phyloP scores from a whole-genome alignment of 495 filamentous ascomycete species.

The Penicillium chermesinum region DNA sequence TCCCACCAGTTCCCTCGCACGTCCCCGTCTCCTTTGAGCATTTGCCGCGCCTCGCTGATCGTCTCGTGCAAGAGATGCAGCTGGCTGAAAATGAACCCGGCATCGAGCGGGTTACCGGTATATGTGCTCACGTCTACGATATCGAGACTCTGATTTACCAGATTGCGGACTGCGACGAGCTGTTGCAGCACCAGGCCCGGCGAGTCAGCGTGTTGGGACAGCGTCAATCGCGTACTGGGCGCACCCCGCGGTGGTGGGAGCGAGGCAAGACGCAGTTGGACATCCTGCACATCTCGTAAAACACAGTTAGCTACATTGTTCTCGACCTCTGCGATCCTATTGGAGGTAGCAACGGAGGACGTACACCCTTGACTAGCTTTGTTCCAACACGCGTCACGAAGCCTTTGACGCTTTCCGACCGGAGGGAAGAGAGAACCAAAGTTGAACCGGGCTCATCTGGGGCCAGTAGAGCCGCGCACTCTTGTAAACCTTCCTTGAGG shows the following conservation, averaged over 20 bases:
- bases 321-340: no score
- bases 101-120: slow-evolving; percentile 53
- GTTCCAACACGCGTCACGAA: slow-evolving; percentile 78
- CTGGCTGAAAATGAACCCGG: slow-evolving; percentile 71
- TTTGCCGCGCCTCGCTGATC: slow-evolving; percentile 60
- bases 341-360: no score
- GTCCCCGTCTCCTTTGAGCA: slow-evolving; percentile 46
- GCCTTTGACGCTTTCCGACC: slow-evolving; percentile 87
- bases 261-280: slow-evolving; percentile 45
- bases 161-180: slow-evolving; percentile 61
- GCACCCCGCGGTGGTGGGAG: slow-evolving; percentile 43
- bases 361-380: slow-evolving; percentile 69
- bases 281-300: slow-evolving; percentile 35
- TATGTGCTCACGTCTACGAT: slow-evolving; percentile 70
- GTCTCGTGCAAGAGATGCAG: slow-evolving; percentile 71
- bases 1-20: slow-evolving; percentile 55
- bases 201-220: slow-evolving; percentile 44
- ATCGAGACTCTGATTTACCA: slow-evolving; percentile 75
- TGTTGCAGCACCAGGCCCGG: slow-evolving; percentile 58
- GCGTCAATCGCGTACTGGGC: slow-evolving; percentile 49
- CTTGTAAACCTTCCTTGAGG: slow-evolving; percentile 78
- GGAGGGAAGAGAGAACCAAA: slow-evolving; percentile 77
- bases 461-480: slow-evolving; percentile 78
- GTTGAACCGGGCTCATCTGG: slow-evolving; percentile 80
- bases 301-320: not conserved